A percentile compares a stretch with the other conserved stretches of the same genome.
phyloP scores from a whole-genome alignment of 768 basidiomycete genomes.

The Hypholoma sublateritium region DNA sequence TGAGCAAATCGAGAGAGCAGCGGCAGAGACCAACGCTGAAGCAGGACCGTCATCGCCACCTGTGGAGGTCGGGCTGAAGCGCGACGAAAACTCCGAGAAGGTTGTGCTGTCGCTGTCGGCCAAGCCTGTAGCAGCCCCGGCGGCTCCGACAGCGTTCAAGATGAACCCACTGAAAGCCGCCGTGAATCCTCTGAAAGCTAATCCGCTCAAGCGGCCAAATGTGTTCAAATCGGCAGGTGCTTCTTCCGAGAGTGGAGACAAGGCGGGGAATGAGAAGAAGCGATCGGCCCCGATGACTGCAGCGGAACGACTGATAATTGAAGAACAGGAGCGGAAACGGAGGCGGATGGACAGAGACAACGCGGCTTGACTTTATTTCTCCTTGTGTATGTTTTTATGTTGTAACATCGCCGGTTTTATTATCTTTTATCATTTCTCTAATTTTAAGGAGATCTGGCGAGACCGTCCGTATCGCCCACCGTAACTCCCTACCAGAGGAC shows the following conservation, averaged over 20 bases:
- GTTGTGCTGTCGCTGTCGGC: conserved; percentile 71
- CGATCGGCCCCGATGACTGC: conserved; percentile 70
- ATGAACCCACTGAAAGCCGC: conserved; percentile 60
- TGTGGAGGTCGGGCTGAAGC: conserved; percentile 62
- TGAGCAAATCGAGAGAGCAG: conserved; percentile 93
- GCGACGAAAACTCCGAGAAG: conserved; percentile 71
- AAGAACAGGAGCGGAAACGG: conserved; percentile 90
- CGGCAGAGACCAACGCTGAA: conserved; percentile 41
- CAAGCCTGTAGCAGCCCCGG: conserved; percentile 45
- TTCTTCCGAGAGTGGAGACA: conserved; percentile 31
- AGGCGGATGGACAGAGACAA: conserved; percentile 66
- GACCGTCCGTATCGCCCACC: conserved; percentile 9
- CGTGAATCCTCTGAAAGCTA: conserved; percentile 62
- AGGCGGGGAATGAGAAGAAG: conserved; percentile 54
- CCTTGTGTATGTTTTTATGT: conserved; percentile 20
- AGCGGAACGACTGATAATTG: conserved; percentile 82
- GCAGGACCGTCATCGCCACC: conserved; percentile 37
- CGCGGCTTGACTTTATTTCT: conserved; percentile 19
- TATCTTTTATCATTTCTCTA: conserved; percentile 13
- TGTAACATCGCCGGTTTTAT: conserved; percentile 18
- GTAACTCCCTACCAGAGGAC: conserved; percentile 1
- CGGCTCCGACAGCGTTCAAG: conserved; percentile 49
- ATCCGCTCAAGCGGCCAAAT: conserved; percentile 74
- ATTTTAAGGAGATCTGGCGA: conserved; percentile 11
- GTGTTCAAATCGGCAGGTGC: conserved; percentile 59